Evolutionary conservation across 805 yeast species (phyloP), one percentile per base, ranked within the genome.

Genomic region (Wickerhamiella sorbophila): DNA sequence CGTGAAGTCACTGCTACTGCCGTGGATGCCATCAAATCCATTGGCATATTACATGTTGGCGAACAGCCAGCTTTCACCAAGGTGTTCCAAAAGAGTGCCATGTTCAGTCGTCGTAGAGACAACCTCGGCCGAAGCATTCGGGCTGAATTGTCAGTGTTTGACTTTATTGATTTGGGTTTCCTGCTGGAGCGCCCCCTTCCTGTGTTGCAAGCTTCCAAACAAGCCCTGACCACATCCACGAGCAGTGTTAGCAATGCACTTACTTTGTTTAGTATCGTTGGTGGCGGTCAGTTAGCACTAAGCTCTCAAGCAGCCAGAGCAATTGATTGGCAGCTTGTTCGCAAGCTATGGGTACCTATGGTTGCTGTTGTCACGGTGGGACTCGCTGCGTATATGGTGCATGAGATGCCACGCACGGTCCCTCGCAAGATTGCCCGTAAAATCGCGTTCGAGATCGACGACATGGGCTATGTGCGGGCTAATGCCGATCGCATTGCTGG

Each of bases 331-430:
- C 18, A 17, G n/a, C 19, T 22, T 4, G 31, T 24, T 26, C n/a
- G 17, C n/a, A 24, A 24, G 31, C 31, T 40, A 15, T 27, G 36
- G 33, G 14, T 31, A n/a, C 33, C 39, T 3, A 51, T 52, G 5
- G 51, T 56, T 4, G 58, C 59, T 3, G 36, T 39, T 29, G 48
- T 27, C 44, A 47, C 33, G 31, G 69, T 74, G 1, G 64, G 74
- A 12, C 67, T 79, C 0, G 62, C 72, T 0, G 73, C 75, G 33
- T 85, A 82, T 52, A 57, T 86, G 44, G 63, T 85, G 16, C 66
- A 69, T 45, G 97, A 91, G 58, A 74, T 93, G 12, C 96, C 96
- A 2, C 74, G 79, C 52, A 94, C 96, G 0, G 75, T 84, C 52
- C 93, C 95, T 16, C 67, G 85, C 49, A 86, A 86, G 44, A 70